Percentiles rank a stretch among this genome's conserved stretches.
phyloP scores from a whole-genome alignment of 495 filamentous ascomycete genomes.

The Aspergillus affinis region DNA sequence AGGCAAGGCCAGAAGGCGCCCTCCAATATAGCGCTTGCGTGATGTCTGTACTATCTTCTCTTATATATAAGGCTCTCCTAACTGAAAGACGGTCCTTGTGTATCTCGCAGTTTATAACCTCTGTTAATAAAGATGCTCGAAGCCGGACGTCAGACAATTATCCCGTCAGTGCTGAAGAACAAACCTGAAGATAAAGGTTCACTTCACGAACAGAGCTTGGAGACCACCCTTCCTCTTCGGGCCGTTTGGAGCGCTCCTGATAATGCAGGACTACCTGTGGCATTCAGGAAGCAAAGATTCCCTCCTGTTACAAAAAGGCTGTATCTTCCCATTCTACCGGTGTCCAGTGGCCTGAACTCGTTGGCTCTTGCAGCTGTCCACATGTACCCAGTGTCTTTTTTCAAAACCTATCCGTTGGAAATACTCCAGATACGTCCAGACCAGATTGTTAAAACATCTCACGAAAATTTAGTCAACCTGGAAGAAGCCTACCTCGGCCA shows the following conservation, averaged over 20 bases:
- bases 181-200: not conserved
- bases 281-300: slow-evolving; percentile 11
- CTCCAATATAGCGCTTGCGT: not conserved
- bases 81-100: not conserved
- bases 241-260: not conserved
- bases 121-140: not conserved
- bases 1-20: not conserved
- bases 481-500: slow-evolving; percentile 11
- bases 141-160: not conserved
- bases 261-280: slow-evolving; percentile 3
- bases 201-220: not conserved
- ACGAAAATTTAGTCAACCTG: slow-evolving; percentile 15
- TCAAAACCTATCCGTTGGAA: slow-evolving; percentile 11
- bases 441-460: slow-evolving; percentile 7
- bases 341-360: slow-evolving; percentile 7
- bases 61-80: not conserved
- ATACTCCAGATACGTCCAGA: slow-evolving; percentile 4
- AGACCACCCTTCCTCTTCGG: not conserved
- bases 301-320: slow-evolving; percentile 11
- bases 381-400: slow-evolving; percentile 5
- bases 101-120: not conserved
- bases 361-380: slow-evolving; percentile 7
- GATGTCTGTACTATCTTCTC: not conserved
- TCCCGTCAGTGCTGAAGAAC: not conserved
- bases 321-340: slow-evolving; percentile 12